These are phyloP conservation scores for Limtongozyma cylindracea DNA, from an alignment of 805 yeast genomes.

Conservation along the genomic window DNA sequence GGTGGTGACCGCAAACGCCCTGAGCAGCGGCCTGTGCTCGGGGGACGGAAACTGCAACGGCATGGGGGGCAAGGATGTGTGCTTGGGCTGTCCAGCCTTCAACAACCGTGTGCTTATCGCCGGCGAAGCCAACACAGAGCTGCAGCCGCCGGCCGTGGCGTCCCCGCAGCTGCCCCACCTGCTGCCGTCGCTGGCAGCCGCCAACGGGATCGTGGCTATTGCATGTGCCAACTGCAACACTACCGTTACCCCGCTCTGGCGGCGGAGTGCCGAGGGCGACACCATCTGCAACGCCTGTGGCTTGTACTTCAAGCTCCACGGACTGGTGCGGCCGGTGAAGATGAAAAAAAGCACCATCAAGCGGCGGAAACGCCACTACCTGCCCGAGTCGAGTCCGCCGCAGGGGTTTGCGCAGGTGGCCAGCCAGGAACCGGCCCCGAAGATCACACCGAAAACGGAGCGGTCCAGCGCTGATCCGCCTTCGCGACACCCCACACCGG, in stretches of 20 bases:
- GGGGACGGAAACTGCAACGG: constrained; percentile 74
- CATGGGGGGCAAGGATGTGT: constrained; percentile 62
- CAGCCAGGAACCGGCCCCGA: not conserved
- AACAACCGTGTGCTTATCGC: constrained; percentile 34
- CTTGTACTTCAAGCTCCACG: constrained; percentile 49
- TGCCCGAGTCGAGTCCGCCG: no score
- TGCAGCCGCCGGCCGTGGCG: not conserved
- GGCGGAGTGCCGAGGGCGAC: constrained; percentile 60
- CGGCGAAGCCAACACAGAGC: constrained; percentile 1
- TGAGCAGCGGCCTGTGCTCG: constrained; percentile 44
- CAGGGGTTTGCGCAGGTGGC: no score
- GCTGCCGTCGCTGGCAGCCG: constrained; percentile 1
- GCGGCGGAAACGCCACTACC: constrained; percentile 30
- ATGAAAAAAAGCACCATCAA: constrained; percentile 54
- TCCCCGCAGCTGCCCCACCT: constrained; percentile 1
- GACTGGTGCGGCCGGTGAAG: constrained; percentile 49
- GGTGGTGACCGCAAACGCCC: constrained; percentile 11
- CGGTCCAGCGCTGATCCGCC: not conserved
- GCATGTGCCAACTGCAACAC: constrained; percentile 73
- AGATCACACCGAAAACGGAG: not conserved
- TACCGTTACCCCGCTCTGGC: constrained; percentile 72
- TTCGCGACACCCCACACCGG: not conserved
- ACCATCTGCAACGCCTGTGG: constrained; percentile 84
- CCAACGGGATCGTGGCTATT: constrained; percentile 24
- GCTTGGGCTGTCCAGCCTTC: constrained; percentile 65